A percentile compares a stretch with the other conserved stretches of the same genome.
Evolutionary conservation across 176 grass and related monocot species (phyloP).

Genomic region (Aegilops speltoides): DNA sequence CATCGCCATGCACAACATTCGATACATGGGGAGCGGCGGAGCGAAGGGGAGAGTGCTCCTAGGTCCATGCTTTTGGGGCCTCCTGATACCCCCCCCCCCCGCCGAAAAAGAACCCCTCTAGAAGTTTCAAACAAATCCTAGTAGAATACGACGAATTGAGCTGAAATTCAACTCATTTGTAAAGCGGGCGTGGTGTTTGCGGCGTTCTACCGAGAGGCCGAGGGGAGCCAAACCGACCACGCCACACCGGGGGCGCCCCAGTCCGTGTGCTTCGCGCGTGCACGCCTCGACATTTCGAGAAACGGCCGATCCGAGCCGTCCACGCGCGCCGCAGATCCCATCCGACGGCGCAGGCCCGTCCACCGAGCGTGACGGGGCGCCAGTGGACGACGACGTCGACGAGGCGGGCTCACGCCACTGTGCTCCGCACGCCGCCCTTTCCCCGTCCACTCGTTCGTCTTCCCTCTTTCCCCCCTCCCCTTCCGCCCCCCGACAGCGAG

Average conservation of each 20-base stretch:
- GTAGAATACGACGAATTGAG: too few relatives aligned
- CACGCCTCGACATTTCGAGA: neutral
- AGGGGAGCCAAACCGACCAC: too few relatives aligned
- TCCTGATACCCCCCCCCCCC: too few relatives aligned
- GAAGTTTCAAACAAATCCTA: too few relatives aligned
- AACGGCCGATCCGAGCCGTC: neutral
- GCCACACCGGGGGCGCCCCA: neutral
- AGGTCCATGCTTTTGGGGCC: too few relatives aligned
- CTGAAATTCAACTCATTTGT: too few relatives aligned
- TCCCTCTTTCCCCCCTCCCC: neutral
- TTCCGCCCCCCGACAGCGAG: slow-evolving; percentile 1
- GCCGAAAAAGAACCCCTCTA: too few relatives aligned
- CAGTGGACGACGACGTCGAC: slow-evolving; percentile 4
- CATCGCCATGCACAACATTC: too few relatives aligned
- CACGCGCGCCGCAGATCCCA: neutral
- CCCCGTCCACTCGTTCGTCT: slow-evolving; percentile 49
- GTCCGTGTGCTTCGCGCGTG: neutral
- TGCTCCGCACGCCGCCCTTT: neutral
- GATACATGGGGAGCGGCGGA: too few relatives aligned
- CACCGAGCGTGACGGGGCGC: neutral
- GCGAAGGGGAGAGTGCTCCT: too few relatives aligned
- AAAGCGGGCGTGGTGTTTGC: too few relatives aligned
- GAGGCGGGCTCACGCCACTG: slow-evolving; percentile 7
- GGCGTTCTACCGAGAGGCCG: too few relatives aligned
- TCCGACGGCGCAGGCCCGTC: neutral